Percentiles rank a stretch among this genome's conserved stretches.
Evolutionary conservation across 1,139 yeast genomes (phyloP).

Genomic region (Candida pseudocylindracea): DNA sequence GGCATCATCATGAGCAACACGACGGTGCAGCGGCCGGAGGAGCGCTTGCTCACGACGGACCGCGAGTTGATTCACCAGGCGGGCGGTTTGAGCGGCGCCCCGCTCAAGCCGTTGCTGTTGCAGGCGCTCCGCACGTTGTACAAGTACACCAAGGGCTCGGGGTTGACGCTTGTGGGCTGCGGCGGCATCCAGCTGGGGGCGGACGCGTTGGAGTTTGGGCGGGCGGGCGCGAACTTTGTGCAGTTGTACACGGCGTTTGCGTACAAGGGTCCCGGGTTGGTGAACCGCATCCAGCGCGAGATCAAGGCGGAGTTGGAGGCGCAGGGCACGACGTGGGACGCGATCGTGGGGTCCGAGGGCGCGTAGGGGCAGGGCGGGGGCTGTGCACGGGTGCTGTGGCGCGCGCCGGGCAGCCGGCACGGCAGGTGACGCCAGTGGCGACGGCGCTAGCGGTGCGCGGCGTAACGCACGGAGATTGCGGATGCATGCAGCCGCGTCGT

Average conservation of each 20-base stretch:
- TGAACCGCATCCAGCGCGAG: conserved; percentile 59
- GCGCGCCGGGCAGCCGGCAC: too few relatives aligned
- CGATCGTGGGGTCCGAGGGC: conserved; percentile 41
- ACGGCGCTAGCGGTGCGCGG: too few relatives aligned
- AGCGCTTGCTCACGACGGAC: conserved; percentile 23
- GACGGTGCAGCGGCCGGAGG: conserved; percentile 56
- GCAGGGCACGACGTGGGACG: conserved; percentile 71
- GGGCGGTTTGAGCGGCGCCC: conserved; percentile 87
- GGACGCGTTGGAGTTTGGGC: conserved; percentile 81
- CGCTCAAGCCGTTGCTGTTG: conserved; percentile 65
- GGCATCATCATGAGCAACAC: conserved; percentile 90
- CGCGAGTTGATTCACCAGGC: conserved; percentile 23
- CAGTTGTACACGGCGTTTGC: conserved; percentile 83
- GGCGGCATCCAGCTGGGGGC: conserved; percentile 78
- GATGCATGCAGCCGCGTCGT: too few relatives aligned
- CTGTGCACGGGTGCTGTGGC: background rate
- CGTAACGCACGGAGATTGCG: too few relatives aligned
- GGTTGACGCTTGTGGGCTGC: conserved; percentile 68
- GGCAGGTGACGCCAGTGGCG: too few relatives aligned
- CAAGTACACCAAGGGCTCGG: conserved; percentile 50
- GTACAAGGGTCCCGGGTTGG: conserved; percentile 80
- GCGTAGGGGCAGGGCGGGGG: conserved; percentile 3
- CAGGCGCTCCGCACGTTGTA: conserved; percentile 49
- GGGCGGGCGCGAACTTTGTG: conserved; percentile 80
- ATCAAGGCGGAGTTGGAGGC: conserved; percentile 38